These are phyloP conservation scores for Neospora caninum DNA, from an alignment of 169 alveolate genomes.

Conservation along the genomic window DNA sequence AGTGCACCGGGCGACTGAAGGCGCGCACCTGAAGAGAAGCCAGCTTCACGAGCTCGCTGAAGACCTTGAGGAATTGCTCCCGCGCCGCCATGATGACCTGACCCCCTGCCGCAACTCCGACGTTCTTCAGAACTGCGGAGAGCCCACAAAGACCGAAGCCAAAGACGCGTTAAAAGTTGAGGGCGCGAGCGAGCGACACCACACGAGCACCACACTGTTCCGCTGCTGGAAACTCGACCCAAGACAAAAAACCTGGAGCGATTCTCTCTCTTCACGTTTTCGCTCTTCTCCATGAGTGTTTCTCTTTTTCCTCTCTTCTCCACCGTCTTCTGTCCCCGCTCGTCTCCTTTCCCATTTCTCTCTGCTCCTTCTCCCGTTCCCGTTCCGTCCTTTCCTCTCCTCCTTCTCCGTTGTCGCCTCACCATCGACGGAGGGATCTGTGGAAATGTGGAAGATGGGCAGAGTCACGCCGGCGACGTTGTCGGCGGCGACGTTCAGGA, in stretches of 20 bases:
- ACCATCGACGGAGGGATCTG: conserved; percentile 82
- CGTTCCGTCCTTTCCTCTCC: background rate
- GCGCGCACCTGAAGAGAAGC: conserved; percentile 84
- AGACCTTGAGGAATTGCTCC: conserved; percentile 73
- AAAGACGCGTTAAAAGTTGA: background rate
- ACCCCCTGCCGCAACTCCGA: conserved; percentile 80
- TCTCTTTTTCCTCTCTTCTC: too few species aligned
- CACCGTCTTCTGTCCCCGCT: background rate
- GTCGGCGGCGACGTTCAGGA: conserved; percentile 85
- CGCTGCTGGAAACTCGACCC: too few species aligned
- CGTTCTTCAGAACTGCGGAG: conserved; percentile 64
- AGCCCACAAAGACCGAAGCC: background rate
- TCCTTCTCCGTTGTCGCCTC: conserved; percentile 10
- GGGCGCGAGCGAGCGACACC: background rate
- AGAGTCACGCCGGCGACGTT: conserved; percentile 93
- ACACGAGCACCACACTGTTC: background rate
- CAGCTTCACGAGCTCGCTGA: conserved; percentile 81
- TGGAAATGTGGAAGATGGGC: conserved; percentile 84
- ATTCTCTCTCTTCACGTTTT: too few species aligned
- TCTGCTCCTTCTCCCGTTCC: background rate
- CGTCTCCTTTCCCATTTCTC: background rate
- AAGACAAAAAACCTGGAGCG: too few species aligned
- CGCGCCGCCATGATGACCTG: conserved; percentile 78
- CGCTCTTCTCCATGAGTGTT: too few species aligned
- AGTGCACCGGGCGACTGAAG: too few species aligned